Base-by-base conservation (phyloP, 2,329 filamentous ascomycete species). In the Fusarium brachygibbosum region DNA sequence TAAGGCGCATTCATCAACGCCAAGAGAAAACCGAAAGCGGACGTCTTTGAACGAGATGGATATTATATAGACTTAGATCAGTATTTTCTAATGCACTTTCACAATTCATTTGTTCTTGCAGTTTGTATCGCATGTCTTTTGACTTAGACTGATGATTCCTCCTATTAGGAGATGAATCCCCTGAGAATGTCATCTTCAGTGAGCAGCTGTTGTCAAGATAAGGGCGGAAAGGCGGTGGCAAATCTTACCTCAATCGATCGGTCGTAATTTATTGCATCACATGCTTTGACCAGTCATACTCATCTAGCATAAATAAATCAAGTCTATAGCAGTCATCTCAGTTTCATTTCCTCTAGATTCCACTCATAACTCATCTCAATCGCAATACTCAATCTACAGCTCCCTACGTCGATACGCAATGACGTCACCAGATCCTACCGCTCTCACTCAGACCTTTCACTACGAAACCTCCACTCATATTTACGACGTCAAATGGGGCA, bases 401-500 rank as follows among this genome's bases (percentile, higher is more conserved):
- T 23, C 9, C 25, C 10, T 3, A n/a, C 19, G 16, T 19, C 11
- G 19, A 38, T 1, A 10, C 12, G 58, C 8, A 14, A 71, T 69
- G 68, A 25, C 57, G 17, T 58, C 68, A 49, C 42, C 38, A 42
- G 50, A 72, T 25, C 34, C 58, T 13, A 66, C 62, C 11, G 3
- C 53, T 38, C 54, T 75, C 1, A 58, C 61, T 14, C 52, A 76
- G 2, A 78, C 55, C 19, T 82, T 82, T 61, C 25, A 69, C 31
- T 70, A 80, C 59, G 45, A 70, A 25, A 77, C 58, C 4, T 19
- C 71, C 7, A 76, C 75, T 5, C 74, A 78, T 23, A 63, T 53
- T 14, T 78, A 74, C 41, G 50, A 59, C 28, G 74, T 80, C 31
- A 75, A 66, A 60, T 81, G 77, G 76, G 76, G 69, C 2, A 76